Conservation (phyloP, 305 asterid genomes). For the Petunia hybrid region DNA sequence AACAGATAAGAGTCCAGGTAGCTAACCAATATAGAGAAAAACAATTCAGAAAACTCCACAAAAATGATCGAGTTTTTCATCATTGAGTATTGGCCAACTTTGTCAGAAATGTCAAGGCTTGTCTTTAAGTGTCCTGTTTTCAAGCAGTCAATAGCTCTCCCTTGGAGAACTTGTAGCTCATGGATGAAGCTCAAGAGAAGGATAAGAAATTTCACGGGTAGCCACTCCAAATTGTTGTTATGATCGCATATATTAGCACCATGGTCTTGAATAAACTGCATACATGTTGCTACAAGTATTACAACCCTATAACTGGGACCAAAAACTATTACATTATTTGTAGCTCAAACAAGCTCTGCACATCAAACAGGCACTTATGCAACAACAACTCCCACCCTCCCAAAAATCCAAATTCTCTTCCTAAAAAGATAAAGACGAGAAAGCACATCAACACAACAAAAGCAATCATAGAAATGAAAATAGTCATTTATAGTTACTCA, state of each 20-base stretch:
- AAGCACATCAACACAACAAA: neutral
- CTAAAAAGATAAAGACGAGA: neutral
- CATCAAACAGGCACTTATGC: slow-evolving; percentile 16
- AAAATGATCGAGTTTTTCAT: slow-evolving; percentile 48
- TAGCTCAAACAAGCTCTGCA: slow-evolving; percentile 17
- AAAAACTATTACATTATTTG: slow-evolving; percentile 9
- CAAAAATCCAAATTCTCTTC: neutral
- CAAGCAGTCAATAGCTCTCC: slow-evolving; percentile 49
- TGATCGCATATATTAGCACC: slow-evolving; percentile 59
- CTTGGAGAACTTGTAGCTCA: slow-evolving; percentile 73
- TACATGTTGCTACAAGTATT: slow-evolving; percentile 32
- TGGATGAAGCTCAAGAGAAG: slow-evolving; percentile 75
- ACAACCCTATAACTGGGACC: slow-evolving; percentile 27
- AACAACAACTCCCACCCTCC: neutral
- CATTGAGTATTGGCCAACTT: slow-evolving; percentile 42
- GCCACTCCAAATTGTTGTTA: slow-evolving; percentile 55
- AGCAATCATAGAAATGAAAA: neutral
- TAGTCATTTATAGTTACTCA: slow-evolving; percentile 2
- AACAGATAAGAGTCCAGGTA: slow-evolving; percentile 29
- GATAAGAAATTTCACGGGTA: slow-evolving; percentile 74
- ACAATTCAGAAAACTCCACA: slow-evolving; percentile 56
- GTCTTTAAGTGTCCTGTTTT: slow-evolving; percentile 48
- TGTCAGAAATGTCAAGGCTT: slow-evolving; percentile 42
- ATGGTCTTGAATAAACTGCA: slow-evolving; percentile 70
- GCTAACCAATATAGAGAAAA: slow-evolving; percentile 67